Base-by-base conservation (phyloP, 2,329 filamentous ascomycete species). In the Penicillium olsonii region DNA sequence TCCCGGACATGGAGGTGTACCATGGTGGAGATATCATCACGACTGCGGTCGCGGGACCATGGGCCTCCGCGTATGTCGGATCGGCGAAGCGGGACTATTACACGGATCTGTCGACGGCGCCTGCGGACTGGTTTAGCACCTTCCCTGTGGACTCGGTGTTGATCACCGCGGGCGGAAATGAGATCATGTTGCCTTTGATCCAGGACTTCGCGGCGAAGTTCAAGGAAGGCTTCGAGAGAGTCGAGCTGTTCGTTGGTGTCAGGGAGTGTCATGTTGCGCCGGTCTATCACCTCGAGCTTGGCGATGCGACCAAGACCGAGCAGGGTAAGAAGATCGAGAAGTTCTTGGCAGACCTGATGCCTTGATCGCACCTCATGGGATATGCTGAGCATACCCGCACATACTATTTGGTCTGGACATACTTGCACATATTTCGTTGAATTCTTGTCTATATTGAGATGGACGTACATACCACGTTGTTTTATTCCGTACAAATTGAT, bases 141-240 rank as follows among this genome's bases (percentile, higher is more conserved):
- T 68, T 81, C 11, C 70, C 75, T 0, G 72, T 81, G 3, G 67
- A 72, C 17, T 71, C 77, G 35, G 68, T 84, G 1, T 59, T 84
- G 19, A 70, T 85, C 5, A 76, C 78, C 54, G 79, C 71, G 2
- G 84, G 83, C 0, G 76, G 70, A 1, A 75, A 78, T 41, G 83
- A 86, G 67, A 69, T 84, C 12, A 53, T 85, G 20, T 66, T 82
- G 27, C 82, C 84, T 55, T 72, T 77, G 12, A 83, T 86, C 42
- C 60, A 73, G 41, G 72, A 76, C 17, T 77, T 84, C 54, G 72
- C 70, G 18, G 63, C 67, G 39, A 78, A 73, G 48, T 69, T 84
- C 20, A 71, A 73, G 55, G 66, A 70, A 26, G 71, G 71, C 17
- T 57, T 71, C 52, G 55, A 59, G 6, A 54, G 61, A 14, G 63